Evolutionary conservation across 1,284 basidiomycete genomes (phyloP).

Genomic region (Moesziomyces aphidis): DNA sequence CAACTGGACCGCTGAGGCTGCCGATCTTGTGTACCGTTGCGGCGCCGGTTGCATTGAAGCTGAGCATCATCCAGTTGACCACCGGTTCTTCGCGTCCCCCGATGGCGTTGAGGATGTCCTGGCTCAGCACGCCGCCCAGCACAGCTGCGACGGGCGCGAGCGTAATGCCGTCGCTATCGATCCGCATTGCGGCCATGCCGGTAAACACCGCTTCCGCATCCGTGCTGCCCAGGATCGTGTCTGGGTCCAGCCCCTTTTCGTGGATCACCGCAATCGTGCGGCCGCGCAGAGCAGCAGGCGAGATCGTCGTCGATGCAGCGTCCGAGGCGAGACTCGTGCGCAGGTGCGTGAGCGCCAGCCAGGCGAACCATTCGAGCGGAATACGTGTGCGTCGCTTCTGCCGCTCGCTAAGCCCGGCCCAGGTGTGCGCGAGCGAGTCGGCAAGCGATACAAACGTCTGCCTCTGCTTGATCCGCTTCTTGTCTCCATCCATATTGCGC

Average conservation of each 20-base stretch:
- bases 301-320: background rate
- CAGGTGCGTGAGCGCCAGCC: constrained; percentile 26
- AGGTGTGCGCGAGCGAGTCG: constrained; percentile 72
- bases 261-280: constrained; percentile 15
- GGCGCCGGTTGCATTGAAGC: constrained; percentile 71
- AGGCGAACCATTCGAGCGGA: constrained; percentile 37
- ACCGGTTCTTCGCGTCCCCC: constrained; percentile 90
- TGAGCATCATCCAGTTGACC: constrained; percentile 90
- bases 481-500: constrained; percentile 63
- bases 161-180: constrained; percentile 78
- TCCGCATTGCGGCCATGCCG: constrained; percentile 13
- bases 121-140: constrained; percentile 90
- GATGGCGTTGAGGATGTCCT: constrained; percentile 92
- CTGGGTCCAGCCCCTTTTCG: constrained; percentile 29
- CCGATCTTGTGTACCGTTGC: constrained; percentile 24
- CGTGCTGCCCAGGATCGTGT: constrained; percentile 7
- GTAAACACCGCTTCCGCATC: constrained; percentile 10
- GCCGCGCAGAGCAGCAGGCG: constrained; percentile 7
- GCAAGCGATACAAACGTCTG: constrained; percentile 77
- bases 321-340: constrained; percentile 1
- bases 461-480: constrained; percentile 75
- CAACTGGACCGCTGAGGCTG: background rate
- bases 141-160: constrained; percentile 84
- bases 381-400: constrained; percentile 19
- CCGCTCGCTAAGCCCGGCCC: constrained; percentile 72